Percentiles rank a stretch among this genome's conserved stretches.
Conservation (phyloP, 371 early-diverging fungal species). For the Rhizopus arrhizus region DNA sequence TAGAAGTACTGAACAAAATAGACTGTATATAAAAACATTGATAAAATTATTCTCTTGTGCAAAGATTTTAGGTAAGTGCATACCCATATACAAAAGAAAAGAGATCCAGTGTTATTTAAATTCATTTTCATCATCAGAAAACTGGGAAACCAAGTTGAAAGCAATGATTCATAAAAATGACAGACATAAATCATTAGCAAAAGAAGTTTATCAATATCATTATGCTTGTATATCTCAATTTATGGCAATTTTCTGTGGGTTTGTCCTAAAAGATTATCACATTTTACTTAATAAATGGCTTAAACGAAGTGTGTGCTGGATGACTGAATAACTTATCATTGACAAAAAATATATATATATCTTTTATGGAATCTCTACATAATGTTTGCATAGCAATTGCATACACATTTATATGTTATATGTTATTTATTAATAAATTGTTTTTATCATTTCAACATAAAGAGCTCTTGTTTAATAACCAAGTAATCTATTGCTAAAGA, state of each 20-base stretch:
- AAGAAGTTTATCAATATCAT: conserved; percentile 1
- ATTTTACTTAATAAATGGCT: conserved; percentile 44
- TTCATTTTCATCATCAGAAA: conserved; percentile 20
- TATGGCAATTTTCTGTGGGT: conserved; percentile 31
- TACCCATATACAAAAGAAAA: background rate
- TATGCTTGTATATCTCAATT: conserved; percentile 23
- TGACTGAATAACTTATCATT: conserved; percentile 18
- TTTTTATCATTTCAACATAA: too few species aligned
- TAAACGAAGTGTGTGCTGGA: conserved; percentile 36
- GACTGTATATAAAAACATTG: conserved; percentile 32
- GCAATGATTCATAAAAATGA: background rate
- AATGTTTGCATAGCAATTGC: too few species aligned
- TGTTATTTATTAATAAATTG: too few species aligned
- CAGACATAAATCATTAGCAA: background rate
- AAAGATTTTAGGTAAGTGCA: conserved; percentile 32
- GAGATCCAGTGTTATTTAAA: background rate
- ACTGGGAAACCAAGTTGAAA: conserved; percentile 20
- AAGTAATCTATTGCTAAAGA: too few species aligned
- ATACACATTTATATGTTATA: too few species aligned
- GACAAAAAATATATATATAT: too few species aligned
- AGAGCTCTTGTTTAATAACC: too few species aligned
- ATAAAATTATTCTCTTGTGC: conserved; percentile 29
- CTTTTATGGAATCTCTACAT: too few species aligned
- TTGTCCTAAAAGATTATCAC: conserved; percentile 45
- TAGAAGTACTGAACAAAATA: conserved; percentile 25